Percentiles rank a stretch among this genome's conserved stretches.
Conservation (phyloP, 495 filamentous ascomycete species). For the Penicillium goetzii region DNA sequence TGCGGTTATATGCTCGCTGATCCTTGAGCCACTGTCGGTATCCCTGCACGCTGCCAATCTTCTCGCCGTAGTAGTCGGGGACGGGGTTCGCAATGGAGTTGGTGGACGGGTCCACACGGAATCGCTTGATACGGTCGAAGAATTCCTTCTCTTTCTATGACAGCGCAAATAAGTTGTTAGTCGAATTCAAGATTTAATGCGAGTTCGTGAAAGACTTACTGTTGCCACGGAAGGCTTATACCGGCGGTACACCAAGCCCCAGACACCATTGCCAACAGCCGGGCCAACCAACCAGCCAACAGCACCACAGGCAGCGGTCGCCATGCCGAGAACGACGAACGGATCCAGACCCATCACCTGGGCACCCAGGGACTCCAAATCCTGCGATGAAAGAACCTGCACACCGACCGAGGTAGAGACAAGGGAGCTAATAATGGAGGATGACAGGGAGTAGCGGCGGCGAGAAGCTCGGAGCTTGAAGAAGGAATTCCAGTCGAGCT, state of each 20-base stretch:
- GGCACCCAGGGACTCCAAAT: constrained; percentile 68
- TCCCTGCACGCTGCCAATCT: constrained; percentile 88
- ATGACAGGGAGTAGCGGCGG: constrained; percentile 77
- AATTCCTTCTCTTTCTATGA: constrained; percentile 88
- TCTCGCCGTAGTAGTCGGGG: constrained; percentile 79
- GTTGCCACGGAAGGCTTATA: constrained; percentile 67
- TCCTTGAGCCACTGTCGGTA: constrained; percentile 97
- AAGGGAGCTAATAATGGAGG: constrained; percentile 68
- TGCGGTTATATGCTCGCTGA: constrained; percentile 94
- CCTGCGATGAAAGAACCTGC: constrained; percentile 61
- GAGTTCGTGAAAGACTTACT: constrained; percentile 40
- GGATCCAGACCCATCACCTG: constrained; percentile 82
- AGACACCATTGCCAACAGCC: constrained; percentile 72
- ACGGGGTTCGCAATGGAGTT: constrained; percentile 72
- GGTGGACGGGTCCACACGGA: constrained; percentile 82
- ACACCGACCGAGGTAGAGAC: constrained; percentile 62
- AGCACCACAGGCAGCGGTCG: constrained; percentile 70
- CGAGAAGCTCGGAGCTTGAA: constrained; percentile 85
- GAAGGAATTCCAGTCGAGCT: constrained; percentile 90
- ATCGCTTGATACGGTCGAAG: constrained; percentile 82
- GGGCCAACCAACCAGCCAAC: constrained; percentile 87
- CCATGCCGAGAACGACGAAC: constrained; percentile 77
- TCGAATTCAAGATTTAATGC: background rate
- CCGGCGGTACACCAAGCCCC: constrained; percentile 69
- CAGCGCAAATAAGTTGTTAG: background rate